Evolutionary conservation across 1,139 yeast genomes (phyloP).

Genomic region (Nadsonia commutata): DNA sequence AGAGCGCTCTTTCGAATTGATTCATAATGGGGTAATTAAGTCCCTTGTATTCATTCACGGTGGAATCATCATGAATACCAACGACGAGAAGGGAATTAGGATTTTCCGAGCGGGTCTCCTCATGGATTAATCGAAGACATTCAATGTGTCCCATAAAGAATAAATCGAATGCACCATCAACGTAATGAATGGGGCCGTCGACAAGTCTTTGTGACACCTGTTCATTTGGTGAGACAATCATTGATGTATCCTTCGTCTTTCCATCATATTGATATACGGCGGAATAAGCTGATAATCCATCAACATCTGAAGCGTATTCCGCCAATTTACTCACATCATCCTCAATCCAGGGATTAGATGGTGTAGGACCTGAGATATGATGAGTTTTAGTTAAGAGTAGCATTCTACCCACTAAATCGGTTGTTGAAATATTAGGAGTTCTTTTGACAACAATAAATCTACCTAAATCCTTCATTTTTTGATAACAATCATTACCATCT

Average conservation of each 20-base stretch:
- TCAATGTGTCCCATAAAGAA: constrained; percentile 91
- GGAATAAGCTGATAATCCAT: constrained; percentile 49
- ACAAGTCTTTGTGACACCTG: constrained; percentile 13
- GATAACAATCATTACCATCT: constrained; percentile 85
- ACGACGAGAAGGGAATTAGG: constrained; percentile 41
- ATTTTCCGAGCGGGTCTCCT: constrained; percentile 18
- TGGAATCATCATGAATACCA: constrained; percentile 53
- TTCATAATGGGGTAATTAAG: constrained; percentile 77
- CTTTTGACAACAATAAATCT: constrained; percentile 78
- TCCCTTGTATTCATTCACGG: constrained; percentile 47
- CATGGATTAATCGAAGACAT: constrained; percentile 35
- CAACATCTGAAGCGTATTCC: constrained; percentile 49
- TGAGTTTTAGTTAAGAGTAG: constrained; percentile 41
- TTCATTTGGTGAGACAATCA: constrained; percentile 4
- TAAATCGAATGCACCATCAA: constrained; percentile 82
- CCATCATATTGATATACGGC: constrained; percentile 36
- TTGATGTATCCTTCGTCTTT: constrained; percentile 11
- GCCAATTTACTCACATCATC: constrained; percentile 28
- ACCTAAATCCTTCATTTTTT: constrained; percentile 69
- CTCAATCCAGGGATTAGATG: constrained; percentile 9
- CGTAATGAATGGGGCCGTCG: constrained; percentile 42
- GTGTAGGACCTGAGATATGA: constrained; percentile 32
- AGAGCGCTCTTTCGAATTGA: constrained; percentile 65
- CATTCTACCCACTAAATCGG: constrained; percentile 91
- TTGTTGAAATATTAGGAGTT: constrained; percentile 87